Evolutionary conservation across 208 protist genomes (phyloP).

Genomic region (Tetramitus jugosus): DNA sequence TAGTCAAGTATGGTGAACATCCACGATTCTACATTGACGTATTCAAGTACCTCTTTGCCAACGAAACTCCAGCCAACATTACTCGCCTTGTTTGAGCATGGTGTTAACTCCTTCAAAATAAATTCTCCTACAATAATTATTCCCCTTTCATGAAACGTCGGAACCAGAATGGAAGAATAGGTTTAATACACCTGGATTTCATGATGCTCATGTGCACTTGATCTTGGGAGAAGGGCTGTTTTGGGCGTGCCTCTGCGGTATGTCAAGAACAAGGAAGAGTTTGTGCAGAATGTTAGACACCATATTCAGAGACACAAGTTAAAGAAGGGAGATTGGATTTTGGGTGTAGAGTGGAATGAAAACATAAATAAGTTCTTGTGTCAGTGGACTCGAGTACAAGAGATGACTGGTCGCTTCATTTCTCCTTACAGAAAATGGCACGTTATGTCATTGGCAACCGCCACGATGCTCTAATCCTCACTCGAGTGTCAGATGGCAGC

Average conservation of each 20-base stretch:
- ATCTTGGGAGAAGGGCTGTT: conserved; percentile 42
- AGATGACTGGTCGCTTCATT: conserved; percentile 42
- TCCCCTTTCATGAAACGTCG: too few relatives aligned
- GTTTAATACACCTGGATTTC: conserved; percentile 51
- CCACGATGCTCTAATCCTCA: conserved; percentile 47
- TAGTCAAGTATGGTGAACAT: too few relatives aligned
- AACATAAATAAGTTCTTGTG: too few relatives aligned
- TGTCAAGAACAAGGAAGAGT: conserved; percentile 35
- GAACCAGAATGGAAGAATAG: too few relatives aligned
- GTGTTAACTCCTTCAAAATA: too few relatives aligned
- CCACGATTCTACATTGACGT: too few relatives aligned
- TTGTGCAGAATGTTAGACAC: conserved; percentile 38
- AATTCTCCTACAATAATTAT: too few relatives aligned
- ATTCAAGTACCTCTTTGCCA: too few relatives aligned
- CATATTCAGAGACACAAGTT: conserved; percentile 22
- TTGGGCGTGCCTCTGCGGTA: conserved; percentile 29
- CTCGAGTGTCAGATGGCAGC: conserved; percentile 34
- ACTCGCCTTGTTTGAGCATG: too few relatives aligned
- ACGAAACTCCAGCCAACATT: too few relatives aligned
- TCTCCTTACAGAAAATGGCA: conserved; percentile 48
- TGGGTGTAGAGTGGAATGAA: conserved; percentile 48
- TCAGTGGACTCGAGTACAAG: too few relatives aligned
- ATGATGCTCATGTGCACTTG: conserved; percentile 56
- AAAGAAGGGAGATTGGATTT: conserved; percentile 46
- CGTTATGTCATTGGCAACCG: conserved; percentile 45